Evolutionary conservation across 176 grass and related monocot species (phyloP).

Genomic region (Aegilops umbellulata): DNA sequence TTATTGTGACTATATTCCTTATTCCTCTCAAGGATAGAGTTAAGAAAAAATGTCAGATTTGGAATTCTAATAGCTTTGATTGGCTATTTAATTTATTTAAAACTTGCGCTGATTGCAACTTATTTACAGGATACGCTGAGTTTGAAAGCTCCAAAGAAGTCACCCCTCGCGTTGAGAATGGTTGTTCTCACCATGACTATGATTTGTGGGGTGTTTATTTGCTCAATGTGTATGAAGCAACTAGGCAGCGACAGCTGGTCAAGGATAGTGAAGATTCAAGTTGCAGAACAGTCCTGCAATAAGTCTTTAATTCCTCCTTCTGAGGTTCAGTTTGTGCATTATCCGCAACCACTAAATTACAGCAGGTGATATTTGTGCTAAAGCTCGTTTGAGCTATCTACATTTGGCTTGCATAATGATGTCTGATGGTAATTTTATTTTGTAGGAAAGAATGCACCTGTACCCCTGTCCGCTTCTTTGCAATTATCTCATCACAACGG

Average conservation of each 20-base stretch:
- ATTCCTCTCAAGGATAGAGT: neutral
- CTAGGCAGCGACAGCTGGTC: slow-evolving; percentile 51
- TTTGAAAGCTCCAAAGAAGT: slow-evolving; percentile 73
- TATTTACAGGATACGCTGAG: slow-evolving; percentile 50
- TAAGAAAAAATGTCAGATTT: neutral
- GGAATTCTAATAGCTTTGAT: neutral
- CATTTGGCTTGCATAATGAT: slow-evolving; percentile 26
- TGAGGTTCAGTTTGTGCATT: slow-evolving; percentile 60
- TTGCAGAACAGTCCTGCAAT: slow-evolving; percentile 46
- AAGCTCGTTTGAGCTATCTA: slow-evolving; percentile 14
- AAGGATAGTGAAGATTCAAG: slow-evolving; percentile 63
- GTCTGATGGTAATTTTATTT: slow-evolving; percentile 24
- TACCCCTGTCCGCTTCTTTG: slow-evolving; percentile 71
- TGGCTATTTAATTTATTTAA: neutral
- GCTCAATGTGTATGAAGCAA: slow-evolving; percentile 72
- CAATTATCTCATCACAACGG: slow-evolving; percentile 78
- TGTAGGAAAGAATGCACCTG: slow-evolving; percentile 78
- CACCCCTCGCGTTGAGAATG: slow-evolving; percentile 58
- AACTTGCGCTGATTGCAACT: slow-evolving; percentile 10
- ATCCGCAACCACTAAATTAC: slow-evolving; percentile 62
- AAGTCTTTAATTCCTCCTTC: slow-evolving; percentile 35
- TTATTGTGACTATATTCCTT: neutral
- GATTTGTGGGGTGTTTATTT: slow-evolving; percentile 81
- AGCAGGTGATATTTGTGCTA: slow-evolving; percentile 52
- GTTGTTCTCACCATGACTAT: slow-evolving; percentile 57